Evolutionary conservation across 192 early-diverging fungal species (phyloP), one percentile per base, ranked within the genome.

Genomic region (Coemansia sp.): DNA sequence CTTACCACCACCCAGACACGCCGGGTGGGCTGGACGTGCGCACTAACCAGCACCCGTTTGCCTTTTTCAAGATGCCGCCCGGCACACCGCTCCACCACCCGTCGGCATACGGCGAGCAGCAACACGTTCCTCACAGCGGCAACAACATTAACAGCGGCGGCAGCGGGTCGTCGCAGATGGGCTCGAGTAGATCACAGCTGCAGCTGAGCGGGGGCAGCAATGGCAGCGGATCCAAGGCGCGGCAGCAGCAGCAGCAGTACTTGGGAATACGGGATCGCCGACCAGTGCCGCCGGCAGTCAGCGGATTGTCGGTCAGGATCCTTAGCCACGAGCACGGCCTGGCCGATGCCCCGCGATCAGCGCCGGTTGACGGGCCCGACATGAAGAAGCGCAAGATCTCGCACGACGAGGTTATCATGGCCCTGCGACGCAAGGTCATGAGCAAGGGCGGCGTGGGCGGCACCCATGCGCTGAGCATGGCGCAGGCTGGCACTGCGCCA

Each of bases 371-470:
- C 39, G 80, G 80, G 16, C 80, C 76, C 1, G 62, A 65, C 13
- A 57, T 50, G 35, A 65, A 55, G 20, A 77, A 78, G 58, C 80
- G 80, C 47, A 74, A 66, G 56, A 68, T 83, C 20, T 77, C 75
- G 62, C 80, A 83, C 33, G 80, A 83, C 39, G 80, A 83, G 33
- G 80, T 83, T 0, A 77, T 83, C 28, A 78, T 69, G 70, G 80
- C 80, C 20, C 64, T 83, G 62, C 68, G 80, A n/a, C 80, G 76
- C 72, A 83, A 83, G 42, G 76, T 83, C 11, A 76, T 82, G 79
- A 57, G 69, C 61, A 82, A 82, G 26, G 45, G 55, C 34, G 59
- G 38, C 9, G 53, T 28, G 21, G 26, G 25, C 55, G 62, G 39
- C 35, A 43, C 35, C 41, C 63, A 63, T 50, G 55, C 64, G 39